Percentiles rank a stretch among this genome's conserved stretches.
phyloP scores from a whole-genome alignment of 495 filamentous ascomycete species.

The Baudoinia panamericana region DNA sequence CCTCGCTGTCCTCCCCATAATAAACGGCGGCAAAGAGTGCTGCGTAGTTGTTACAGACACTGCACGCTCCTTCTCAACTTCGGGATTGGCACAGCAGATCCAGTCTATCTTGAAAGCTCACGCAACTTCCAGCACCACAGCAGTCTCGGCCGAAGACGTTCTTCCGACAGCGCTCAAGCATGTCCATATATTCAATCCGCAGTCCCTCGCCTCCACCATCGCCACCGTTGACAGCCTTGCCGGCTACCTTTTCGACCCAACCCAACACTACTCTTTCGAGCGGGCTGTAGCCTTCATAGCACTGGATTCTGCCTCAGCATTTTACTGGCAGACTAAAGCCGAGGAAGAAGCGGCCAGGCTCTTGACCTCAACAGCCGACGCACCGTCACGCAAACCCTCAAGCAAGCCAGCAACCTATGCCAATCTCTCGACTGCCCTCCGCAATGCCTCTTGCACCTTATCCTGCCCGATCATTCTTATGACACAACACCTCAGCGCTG shows the following conservation, averaged over 20 bases:
- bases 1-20: slow-evolving; percentile 42
- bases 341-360: slow-evolving; percentile 31
- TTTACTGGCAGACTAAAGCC: slow-evolving; percentile 44
- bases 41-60: slow-evolving; percentile 60
- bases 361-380: slow-evolving; percentile 3
- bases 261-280: slow-evolving; percentile 36
- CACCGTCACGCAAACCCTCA: background rate
- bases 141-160: slow-evolving; percentile 14
- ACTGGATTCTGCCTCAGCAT: slow-evolving; percentile 43
- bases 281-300: slow-evolving; percentile 38
- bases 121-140: background rate
- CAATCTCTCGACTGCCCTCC: slow-evolving; percentile 9
- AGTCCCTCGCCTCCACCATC: slow-evolving; percentile 39
- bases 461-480: slow-evolving; percentile 25
- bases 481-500: slow-evolving; percentile 14
- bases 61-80: slow-evolving; percentile 51
- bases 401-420: slow-evolving; percentile 20
- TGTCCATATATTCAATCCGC: slow-evolving; percentile 42
- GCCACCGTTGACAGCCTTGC: slow-evolving; percentile 38
- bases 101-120: background rate
- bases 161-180: slow-evolving; percentile 26
- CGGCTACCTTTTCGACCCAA: slow-evolving; percentile 39
- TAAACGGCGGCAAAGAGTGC: slow-evolving; percentile 37
- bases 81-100: slow-evolving; percentile 39
- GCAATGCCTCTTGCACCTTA: slow-evolving; percentile 18